A percentile compares a stretch with the other conserved stretches of the same genome.
phyloP scores from a whole-genome alignment of 352 stramenopile genomes.

The Globisporangium megalacanthum region DNA sequence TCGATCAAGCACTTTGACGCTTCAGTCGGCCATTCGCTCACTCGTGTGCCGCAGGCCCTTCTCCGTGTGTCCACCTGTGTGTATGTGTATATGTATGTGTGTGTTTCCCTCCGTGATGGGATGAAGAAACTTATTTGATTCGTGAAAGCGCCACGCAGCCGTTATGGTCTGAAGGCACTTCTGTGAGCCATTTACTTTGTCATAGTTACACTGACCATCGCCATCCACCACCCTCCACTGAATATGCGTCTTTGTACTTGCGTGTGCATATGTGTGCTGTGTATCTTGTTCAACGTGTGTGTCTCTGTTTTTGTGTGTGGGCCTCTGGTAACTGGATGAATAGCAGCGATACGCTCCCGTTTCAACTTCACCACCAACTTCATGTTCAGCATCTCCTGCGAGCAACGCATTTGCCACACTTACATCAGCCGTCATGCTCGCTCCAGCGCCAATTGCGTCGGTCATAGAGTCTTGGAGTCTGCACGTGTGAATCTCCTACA shows the following conservation, averaged over 20 bases:
- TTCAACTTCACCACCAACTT: background rate
- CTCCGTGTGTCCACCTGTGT: background rate
- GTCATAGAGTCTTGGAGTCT: too few species aligned
- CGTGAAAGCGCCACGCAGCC: constrained; percentile 16
- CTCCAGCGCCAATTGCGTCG: too few species aligned
- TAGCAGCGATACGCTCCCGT: background rate
- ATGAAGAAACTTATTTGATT: constrained; percentile 17
- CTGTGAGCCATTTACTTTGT: constrained; percentile 40
- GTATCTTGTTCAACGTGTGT: background rate
- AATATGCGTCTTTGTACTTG: background rate
- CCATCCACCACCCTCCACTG: background rate
- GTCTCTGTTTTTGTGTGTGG: background rate
- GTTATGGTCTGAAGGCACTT: constrained; percentile 18
- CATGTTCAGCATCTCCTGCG: too few species aligned
- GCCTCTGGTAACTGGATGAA: background rate
- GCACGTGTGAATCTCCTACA: too few species aligned
- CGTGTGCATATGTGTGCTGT: background rate
- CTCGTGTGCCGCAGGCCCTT: background rate
- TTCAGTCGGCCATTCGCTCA: background rate
- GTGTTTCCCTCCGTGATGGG: constrained; percentile 6
- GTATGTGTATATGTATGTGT: background rate
- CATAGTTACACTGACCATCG: constrained; percentile 61
- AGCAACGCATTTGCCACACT: too few species aligned
- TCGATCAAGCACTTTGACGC: background rate
- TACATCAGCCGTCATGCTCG: too few species aligned